Evolutionary conservation across 352 stramenopile species (phyloP).

Genomic region (Phytophthora sansomeana): DNA sequence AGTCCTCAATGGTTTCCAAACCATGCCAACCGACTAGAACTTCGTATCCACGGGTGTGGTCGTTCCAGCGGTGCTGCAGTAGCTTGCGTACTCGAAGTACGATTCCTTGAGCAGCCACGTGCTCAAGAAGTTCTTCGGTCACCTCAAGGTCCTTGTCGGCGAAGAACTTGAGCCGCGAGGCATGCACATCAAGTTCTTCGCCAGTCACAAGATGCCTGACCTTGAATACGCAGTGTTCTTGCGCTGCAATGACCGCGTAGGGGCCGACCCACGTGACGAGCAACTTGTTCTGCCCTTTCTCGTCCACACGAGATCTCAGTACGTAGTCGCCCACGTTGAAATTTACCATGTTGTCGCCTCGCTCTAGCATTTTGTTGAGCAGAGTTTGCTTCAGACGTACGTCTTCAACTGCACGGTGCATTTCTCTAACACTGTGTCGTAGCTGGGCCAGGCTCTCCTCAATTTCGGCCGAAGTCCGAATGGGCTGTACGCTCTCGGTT

Average conservation of each 20-base stretch:
- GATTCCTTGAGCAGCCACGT: conserved; percentile 22
- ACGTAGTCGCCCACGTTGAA: conserved; percentile 29
- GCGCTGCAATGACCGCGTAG: conserved; percentile 20
- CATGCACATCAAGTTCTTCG: conserved; percentile 23
- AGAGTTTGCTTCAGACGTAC: conserved; percentile 16
- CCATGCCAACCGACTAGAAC: conserved; percentile 19
- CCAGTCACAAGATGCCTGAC: conserved; percentile 27
- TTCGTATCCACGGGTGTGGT: conserved; percentile 17
- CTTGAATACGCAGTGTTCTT: conserved; percentile 14
- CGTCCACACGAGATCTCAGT: conserved; percentile 24
- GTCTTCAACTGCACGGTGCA: conserved; percentile 22
- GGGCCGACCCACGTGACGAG: conserved; percentile 27
- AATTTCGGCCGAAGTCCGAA: conserved; percentile 13
- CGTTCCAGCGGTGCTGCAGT: conserved; percentile 17
- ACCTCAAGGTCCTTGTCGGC: conserved; percentile 21
- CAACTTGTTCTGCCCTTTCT: conserved; percentile 21
- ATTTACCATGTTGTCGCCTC: conserved; percentile 26
- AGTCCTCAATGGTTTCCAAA: conserved; percentile 30
- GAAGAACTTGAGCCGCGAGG: conserved; percentile 29
- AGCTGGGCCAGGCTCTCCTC: conserved; percentile 6
- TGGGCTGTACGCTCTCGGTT: not conserved
- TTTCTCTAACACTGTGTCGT: conserved; percentile 15
- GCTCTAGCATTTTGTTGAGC: conserved; percentile 22
- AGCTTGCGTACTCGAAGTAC: conserved; percentile 12
- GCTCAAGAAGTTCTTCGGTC: conserved; percentile 17